Percentiles rank a stretch among this genome's conserved stretches.
These are phyloP conservation scores for Theobroma grandiflorum DNA, from an alignment of 441 rosid species.

Conservation along the genomic window DNA sequence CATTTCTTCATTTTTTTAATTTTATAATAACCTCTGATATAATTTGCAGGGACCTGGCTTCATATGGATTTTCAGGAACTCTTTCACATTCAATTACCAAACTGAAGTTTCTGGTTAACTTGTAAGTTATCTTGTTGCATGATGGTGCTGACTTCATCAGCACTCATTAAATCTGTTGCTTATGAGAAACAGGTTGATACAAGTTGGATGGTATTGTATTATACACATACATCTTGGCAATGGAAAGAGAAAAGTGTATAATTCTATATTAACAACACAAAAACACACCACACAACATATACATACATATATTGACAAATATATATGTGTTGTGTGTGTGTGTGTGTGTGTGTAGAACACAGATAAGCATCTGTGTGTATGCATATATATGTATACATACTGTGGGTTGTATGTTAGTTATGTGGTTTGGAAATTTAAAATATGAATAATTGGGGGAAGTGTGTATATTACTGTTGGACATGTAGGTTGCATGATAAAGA, in stretches of 20 bases:
- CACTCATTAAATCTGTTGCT: neutral
- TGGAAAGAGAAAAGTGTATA: neutral
- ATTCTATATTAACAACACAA: neutral
- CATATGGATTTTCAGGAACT: conserved; percentile 86
- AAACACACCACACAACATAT: no score
- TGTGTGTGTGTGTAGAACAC: no score
- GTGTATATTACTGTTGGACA: neutral
- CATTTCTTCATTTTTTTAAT: neutral
- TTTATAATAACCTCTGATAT: conserved; percentile 22
- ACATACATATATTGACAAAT: no score
- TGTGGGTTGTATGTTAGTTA: no score
- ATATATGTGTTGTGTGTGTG: no score
- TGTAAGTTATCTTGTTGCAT: conserved; percentile 56
- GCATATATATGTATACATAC: no score
- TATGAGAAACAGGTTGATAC: neutral
- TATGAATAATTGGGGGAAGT: neutral
- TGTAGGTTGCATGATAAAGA: neutral
- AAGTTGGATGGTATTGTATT: neutral
- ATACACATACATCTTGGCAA: neutral
- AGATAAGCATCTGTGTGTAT: no score
- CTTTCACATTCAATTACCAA: conserved; percentile 73
- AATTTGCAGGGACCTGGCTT: conserved; percentile 65
- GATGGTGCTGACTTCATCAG: neutral
- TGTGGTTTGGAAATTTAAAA: neutral
- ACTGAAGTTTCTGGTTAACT: conserved; percentile 71